Percentiles rank a stretch among this genome's conserved stretches.
Conservation (phyloP, 2,329 filamentous ascomycete genomes). For the Xenoacremonium recifei region DNA sequence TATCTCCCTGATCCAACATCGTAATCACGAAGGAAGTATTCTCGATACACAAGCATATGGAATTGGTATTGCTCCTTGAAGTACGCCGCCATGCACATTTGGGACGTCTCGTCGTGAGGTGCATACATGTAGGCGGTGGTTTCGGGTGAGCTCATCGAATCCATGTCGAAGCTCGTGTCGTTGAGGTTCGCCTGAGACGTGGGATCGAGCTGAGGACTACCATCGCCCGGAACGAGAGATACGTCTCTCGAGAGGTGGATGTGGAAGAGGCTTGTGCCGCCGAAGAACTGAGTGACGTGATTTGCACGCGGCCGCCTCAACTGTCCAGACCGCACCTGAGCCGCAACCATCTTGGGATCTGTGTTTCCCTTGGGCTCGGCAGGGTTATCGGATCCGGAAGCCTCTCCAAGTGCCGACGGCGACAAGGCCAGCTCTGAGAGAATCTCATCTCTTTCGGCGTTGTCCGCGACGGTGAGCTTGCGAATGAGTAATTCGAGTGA, state of each 20-base stretch:
- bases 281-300: constrained; percentile 46
- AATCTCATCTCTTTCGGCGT: constrained; percentile 39
- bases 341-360: constrained; percentile 30
- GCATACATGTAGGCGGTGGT: constrained; percentile 35
- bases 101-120: constrained; percentile 44
- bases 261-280: constrained; percentile 47
- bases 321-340: constrained; percentile 32
- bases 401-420: constrained; percentile 13
- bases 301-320: constrained; percentile 39
- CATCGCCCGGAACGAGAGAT: constrained; percentile 16
- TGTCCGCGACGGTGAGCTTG: constrained; percentile 40
- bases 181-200: constrained; percentile 7
- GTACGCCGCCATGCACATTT: constrained; percentile 45
- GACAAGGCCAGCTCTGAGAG: constrained; percentile 35
- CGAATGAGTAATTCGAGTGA: constrained; percentile 45
- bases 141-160: constrained; percentile 18
- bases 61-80: constrained; percentile 49
- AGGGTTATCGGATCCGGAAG: constrained; percentile 10
- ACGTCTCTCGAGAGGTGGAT: constrained; percentile 31
- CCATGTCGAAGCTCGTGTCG: constrained; percentile 10
- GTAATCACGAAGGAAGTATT: constrained; percentile 50
- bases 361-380: constrained; percentile 23
- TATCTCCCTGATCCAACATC: constrained; percentile 44
- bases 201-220: constrained; percentile 8
- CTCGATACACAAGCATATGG: constrained; percentile 49